Base-by-base conservation (phyloP, 257 asterid genomes). In the Petrea volubilis region DNA sequence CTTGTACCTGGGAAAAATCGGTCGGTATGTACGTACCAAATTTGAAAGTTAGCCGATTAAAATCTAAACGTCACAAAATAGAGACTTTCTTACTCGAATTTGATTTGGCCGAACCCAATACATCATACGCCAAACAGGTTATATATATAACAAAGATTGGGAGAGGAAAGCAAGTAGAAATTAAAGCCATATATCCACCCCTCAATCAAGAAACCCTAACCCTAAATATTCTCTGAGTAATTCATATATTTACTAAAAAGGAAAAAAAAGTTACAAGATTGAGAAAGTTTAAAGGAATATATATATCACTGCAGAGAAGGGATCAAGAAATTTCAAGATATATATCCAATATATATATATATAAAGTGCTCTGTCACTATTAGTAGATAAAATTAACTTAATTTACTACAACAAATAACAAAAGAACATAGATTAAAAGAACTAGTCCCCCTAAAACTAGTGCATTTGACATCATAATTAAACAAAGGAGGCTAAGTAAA, bases 201-300 rank as follows among this genome's bases (percentile, higher is more conserved):
- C 33, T 59, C 60, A 49, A 27, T 47, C 12, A 43, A 60, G 67
- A 81, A 81, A 82, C 79, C 86, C 81, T 78, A 82, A 82, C 79
- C 81, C 79, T 66, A 77, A 60, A 11, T 56, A 21, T 33, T 7
- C 27, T 31, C 13, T 21, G 34, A 18, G 53, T 3, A 53, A 52
- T 61, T 60, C 66, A 60, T 21, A 62, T 15, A 31, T 47, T 20
- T 14, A 15, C 9, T 5, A 52, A 20, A 62, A 28, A 34, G 31
- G 4, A 17, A 14, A 18, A 0, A 33, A 8, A 40, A 44, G 8
- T 15, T 49, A 20, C 23, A 34, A 49, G n/a, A 58, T 1, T 40
- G 5, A 44, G 18, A 5, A 20, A 47, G 55, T 44, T 44, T 6
- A 47, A 17, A 47, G 55, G 24, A 47, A 47, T 6, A n/a, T n/a